phyloP scores from a whole-genome alignment of 148 eudicot genomes.

The Camellia japonica region DNA sequence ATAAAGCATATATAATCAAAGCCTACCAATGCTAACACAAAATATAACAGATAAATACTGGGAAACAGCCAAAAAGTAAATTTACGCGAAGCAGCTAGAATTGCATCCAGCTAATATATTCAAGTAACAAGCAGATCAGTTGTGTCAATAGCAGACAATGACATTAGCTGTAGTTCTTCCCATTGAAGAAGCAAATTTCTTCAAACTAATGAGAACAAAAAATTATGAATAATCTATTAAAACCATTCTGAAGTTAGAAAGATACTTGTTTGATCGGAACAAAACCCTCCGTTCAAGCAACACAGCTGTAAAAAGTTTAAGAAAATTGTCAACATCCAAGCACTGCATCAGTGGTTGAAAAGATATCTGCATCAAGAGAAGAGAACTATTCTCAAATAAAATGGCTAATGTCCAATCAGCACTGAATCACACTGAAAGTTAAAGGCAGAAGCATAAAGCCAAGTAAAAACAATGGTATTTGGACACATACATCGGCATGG shows the following conservation, averaged over 20 bases:
- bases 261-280: slow-evolving; percentile 86
- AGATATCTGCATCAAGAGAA: slow-evolving; percentile 64
- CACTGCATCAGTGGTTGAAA: slow-evolving; percentile 93
- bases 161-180: not conserved
- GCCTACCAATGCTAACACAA: not conserved
- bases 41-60: not conserved
- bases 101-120: not conserved
- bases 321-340: slow-evolving; percentile 93
- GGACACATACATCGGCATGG: slow-evolving; percentile 81
- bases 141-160: not conserved
- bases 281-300: slow-evolving; percentile 84
- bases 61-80: not conserved
- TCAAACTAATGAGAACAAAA: slow-evolving; percentile 2
- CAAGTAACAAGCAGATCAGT: too few species aligned
- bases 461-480: not conserved
- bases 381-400: not conserved
- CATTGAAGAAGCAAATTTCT: not conserved
- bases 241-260: slow-evolving; percentile 13
- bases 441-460: slow-evolving; percentile 13
- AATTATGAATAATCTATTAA: slow-evolving; percentile 1
- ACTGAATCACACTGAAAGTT: not conserved
- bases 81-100: not conserved
- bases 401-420: slow-evolving; percentile 7
- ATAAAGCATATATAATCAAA: not conserved
- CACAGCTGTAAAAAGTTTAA: slow-evolving; percentile 90